phyloP scores from a whole-genome alignment of 148 eudicot species.

The Heliosperma pusillum region DNA sequence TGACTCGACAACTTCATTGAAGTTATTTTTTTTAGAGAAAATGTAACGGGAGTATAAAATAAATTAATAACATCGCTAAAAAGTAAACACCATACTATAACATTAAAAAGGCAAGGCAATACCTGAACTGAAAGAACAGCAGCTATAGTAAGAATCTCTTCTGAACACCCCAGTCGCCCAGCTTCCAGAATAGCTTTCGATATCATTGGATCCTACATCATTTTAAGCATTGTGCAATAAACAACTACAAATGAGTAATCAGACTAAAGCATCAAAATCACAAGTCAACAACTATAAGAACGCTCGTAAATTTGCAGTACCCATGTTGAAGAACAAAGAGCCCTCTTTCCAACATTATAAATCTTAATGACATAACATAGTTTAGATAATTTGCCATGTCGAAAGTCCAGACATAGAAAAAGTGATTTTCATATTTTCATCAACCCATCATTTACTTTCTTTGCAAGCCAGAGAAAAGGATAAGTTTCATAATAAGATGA shows the following conservation, averaged over 20 bases:
- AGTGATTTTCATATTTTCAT: neutral
- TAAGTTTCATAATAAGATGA: neutral
- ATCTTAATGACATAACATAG: neutral
- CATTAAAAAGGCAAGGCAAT: neutral
- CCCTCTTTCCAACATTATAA: neutral
- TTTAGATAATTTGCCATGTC: neutral
- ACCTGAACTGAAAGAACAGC: conserved; percentile 93
- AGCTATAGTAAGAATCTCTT: conserved; percentile 87
- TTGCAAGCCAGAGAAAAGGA: neutral
- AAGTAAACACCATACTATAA: neutral
- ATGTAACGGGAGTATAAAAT: neutral
- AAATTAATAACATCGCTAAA: neutral
- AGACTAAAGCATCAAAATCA: neutral
- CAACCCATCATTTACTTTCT: neutral
- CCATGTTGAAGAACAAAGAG: neutral
- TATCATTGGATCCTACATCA: conserved; percentile 83
- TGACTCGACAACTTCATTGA: neutral
- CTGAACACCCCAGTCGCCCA: conserved; percentile 74
- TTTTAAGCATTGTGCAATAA: neutral
- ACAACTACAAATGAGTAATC: neutral
- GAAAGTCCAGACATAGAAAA: neutral
- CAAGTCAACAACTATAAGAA: neutral
- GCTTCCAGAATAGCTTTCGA: conserved; percentile 90
- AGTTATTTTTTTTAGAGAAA: too few relatives aligned
- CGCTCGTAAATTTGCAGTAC: neutral